These are phyloP conservation scores for Populus ilicifolia DNA, from an alignment of 345 rosid genomes.

Conservation along the genomic window DNA sequence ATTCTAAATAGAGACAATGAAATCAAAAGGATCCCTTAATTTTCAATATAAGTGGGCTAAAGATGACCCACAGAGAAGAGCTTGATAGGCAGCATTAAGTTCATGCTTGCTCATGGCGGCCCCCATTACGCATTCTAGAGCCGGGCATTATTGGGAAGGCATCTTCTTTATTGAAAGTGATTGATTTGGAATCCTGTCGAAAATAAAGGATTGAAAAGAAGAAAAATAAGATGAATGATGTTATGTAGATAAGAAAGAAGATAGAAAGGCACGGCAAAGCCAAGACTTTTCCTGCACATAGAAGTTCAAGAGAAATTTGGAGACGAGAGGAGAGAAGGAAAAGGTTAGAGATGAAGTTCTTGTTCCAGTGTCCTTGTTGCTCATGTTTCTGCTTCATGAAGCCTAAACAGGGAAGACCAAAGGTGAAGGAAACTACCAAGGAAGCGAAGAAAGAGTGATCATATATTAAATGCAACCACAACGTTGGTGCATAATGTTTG, in stretches of 20 bases:
- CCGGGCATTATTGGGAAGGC: slow-evolving; percentile 32
- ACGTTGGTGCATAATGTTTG: background rate
- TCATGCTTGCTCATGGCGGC: slow-evolving; percentile 10
- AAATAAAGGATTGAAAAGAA: background rate
- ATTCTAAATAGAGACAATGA: slow-evolving; percentile 19
- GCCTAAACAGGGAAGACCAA: slow-evolving; percentile 61
- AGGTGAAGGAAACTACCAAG: slow-evolving; percentile 35
- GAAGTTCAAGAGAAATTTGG: background rate
- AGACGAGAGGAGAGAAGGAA: slow-evolving; percentile 13
- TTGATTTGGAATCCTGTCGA: slow-evolving; percentile 52
- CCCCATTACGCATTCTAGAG: slow-evolving; percentile 20
- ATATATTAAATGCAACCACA: background rate
- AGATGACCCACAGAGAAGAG: slow-evolving; percentile 31
- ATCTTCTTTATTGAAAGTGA: slow-evolving; percentile 46
- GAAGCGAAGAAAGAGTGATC: slow-evolving; percentile 31
- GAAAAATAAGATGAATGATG: background rate
- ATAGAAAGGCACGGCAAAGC: slow-evolving; percentile 15
- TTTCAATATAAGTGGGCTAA: slow-evolving; percentile 10
- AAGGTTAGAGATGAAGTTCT: slow-evolving; percentile 61
- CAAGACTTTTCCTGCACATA: background rate
- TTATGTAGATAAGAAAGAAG: background rate
- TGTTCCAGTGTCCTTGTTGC: slow-evolving; percentile 84
- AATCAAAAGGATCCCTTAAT: slow-evolving; percentile 15
- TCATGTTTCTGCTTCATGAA: slow-evolving; percentile 86
- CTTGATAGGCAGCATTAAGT: background rate